Evolutionary conservation across 106 monocot genomes (phyloP).

Genomic region (Allium cepa): DNA sequence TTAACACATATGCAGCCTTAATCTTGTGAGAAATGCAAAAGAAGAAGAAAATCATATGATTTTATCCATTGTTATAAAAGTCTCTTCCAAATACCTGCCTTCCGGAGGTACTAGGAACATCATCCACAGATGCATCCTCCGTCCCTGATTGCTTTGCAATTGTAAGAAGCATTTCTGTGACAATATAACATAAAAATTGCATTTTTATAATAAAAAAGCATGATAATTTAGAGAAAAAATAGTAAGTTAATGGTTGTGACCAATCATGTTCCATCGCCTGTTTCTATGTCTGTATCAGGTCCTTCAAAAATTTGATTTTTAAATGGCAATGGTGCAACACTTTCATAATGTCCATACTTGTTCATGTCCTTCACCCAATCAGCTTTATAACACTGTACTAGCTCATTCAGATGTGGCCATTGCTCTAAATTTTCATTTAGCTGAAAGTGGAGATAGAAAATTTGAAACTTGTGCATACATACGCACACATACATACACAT

Average conservation of each 20-base stretch:
- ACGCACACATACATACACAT: no score
- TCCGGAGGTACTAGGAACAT: constrained; percentile 88
- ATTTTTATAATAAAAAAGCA: no score
- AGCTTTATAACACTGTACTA: constrained; percentile 85
- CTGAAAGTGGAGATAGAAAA: constrained; percentile 22
- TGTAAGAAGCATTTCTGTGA: constrained; percentile 69
- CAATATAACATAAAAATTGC: neutral
- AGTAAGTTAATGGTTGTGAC: no score
- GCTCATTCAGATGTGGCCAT: constrained; percentile 96
- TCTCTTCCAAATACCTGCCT: constrained; percentile 47
- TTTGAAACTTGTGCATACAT: no score
- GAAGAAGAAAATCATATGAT: no score
- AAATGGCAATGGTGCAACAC: constrained; percentile 50
- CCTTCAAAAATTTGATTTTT: constrained; percentile 95
- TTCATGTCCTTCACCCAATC: constrained; percentile 89
- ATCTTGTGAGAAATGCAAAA: no score
- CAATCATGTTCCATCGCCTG: constrained; percentile 32
- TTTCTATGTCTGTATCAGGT: constrained; percentile 98
- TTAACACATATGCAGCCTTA: no score
- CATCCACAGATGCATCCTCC: constrained; percentile 67
- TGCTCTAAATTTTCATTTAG: constrained; percentile 90
- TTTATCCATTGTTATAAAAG: no score
- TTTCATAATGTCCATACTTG: constrained; percentile 86
- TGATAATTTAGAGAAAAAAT: no score
- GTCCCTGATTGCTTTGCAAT: constrained; percentile 54